Evolutionary conservation across 768 basidiomycete genomes (phyloP).

Genomic region (Naganishia vaughanmartiniae): DNA sequence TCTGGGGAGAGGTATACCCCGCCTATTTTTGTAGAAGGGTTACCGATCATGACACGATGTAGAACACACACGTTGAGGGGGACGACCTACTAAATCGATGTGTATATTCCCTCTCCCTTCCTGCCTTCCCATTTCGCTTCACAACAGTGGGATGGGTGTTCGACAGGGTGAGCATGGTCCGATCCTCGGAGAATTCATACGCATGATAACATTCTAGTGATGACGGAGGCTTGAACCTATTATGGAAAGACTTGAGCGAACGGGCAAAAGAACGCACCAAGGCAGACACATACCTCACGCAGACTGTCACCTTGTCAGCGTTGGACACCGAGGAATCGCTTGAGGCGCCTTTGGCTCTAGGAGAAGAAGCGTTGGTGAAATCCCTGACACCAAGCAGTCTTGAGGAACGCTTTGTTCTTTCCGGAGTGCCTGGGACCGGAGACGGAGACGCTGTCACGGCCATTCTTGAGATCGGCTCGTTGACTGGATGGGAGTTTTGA

Average conservation of each 20-base stretch:
- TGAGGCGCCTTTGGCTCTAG: not conserved
- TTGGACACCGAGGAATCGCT: not conserved
- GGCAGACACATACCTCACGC: constrained; percentile 21
- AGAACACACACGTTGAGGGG: not conserved
- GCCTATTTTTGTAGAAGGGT: constrained; percentile 33
- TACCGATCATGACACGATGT: no score
- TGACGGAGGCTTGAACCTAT: constrained; percentile 23
- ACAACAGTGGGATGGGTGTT: constrained; percentile 48
- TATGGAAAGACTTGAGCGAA: not conserved
- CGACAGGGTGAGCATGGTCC: constrained; percentile 40
- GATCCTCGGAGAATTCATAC: constrained; percentile 39
- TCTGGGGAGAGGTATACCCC: constrained; percentile 43
- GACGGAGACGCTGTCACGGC: constrained; percentile 1
- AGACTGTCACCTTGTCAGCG: constrained; percentile 27
- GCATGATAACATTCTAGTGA: constrained; percentile 31
- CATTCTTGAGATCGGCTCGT: constrained; percentile 6
- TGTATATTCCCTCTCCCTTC: constrained; percentile 47
- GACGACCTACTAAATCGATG: constrained; percentile 46
- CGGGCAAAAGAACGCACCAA: not conserved
- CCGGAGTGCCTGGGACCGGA: constrained; percentile 8
- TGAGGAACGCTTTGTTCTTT: constrained; percentile 15
- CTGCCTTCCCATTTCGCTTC: constrained; percentile 48
- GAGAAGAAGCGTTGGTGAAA: not conserved
- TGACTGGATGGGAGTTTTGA: no score
- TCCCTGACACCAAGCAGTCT: constrained; percentile 11